These are phyloP conservation scores for Ceratobasidium sp. DNA, from an alignment of 1,284 basidiomycete genomes.

Conservation along the genomic window DNA sequence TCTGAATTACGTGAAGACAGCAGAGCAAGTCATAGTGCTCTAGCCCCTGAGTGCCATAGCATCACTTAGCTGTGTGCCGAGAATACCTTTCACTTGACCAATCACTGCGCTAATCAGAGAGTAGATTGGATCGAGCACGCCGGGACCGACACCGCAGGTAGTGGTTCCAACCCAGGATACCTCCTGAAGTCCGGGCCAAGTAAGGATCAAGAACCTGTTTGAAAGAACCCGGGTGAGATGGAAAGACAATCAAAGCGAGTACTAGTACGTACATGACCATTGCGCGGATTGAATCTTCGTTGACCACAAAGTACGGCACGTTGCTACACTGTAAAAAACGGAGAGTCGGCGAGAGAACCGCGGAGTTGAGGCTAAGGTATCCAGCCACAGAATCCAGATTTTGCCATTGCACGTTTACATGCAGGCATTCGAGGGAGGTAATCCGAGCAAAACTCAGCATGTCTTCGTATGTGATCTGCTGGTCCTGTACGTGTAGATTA, in stretches of 20 bases:
- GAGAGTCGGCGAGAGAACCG: neutral
- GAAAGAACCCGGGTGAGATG: neutral
- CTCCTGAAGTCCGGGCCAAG: neutral
- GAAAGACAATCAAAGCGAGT: neutral
- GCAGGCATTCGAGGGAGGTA: neutral
- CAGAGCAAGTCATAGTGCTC: too few species aligned
- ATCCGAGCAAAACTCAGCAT: neutral
- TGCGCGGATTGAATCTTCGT: neutral
- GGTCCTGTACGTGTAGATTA: neutral
- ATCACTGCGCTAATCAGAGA: too few species aligned
- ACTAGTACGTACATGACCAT: neutral
- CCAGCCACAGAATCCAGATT: neutral
- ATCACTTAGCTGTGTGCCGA: too few species aligned
- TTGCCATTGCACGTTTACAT: neutral
- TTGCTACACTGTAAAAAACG: neutral
- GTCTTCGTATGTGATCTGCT: neutral
- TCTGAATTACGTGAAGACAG: too few species aligned
- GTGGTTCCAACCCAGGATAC: constrained; percentile 4
- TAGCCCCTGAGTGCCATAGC: too few species aligned
- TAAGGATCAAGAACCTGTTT: neutral
- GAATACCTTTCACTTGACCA: too few species aligned
- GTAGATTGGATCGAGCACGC: neutral
- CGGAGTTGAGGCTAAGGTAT: neutral
- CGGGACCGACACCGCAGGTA: neutral
- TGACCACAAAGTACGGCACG: neutral